These are phyloP conservation scores for Oryza meridionalis DNA, from an alignment of 176 grass and related monocot genomes.

Conservation along the genomic window DNA sequence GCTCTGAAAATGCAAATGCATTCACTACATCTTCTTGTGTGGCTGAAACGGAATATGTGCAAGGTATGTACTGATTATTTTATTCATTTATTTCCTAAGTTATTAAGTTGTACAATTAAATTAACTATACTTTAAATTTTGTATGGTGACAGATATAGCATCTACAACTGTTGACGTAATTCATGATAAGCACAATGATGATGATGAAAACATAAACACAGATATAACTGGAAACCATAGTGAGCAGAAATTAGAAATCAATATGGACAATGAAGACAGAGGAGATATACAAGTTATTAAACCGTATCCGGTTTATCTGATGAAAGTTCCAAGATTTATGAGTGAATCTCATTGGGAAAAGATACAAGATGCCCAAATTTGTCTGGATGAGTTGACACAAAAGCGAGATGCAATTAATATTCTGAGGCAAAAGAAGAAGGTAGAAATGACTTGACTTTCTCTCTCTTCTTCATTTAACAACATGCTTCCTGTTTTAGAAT, in stretches of 20 bases:
- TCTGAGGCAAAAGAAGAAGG: constrained; percentile 72
- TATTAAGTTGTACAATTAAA: constrained; percentile 22
- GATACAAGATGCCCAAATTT: constrained; percentile 60
- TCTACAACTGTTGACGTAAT: constrained; percentile 18
- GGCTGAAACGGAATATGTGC: constrained; percentile 48
- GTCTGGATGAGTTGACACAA: constrained; percentile 69
- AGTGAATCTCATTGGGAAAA: constrained; percentile 69
- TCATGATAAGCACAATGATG: constrained; percentile 36
- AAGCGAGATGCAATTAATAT: constrained; percentile 72
- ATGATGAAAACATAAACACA: constrained; percentile 37
- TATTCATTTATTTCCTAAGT: background rate
- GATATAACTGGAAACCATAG: constrained; percentile 18
- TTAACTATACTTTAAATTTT: constrained; percentile 37
- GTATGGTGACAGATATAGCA: constrained; percentile 34
- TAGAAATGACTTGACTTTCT: constrained; percentile 34
- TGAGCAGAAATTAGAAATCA: constrained; percentile 36
- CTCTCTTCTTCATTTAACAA: constrained; percentile 19
- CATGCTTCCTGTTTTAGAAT: constrained; percentile 31
- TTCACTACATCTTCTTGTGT: constrained; percentile 42
- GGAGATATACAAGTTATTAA: constrained; percentile 36
- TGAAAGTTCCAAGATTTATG: constrained; percentile 68
- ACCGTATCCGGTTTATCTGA: constrained; percentile 45
- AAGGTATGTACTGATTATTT: constrained; percentile 44
- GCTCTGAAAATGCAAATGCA: constrained; percentile 39
- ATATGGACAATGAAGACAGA: constrained; percentile 42